These are phyloP conservation scores for Ustulina deusta DNA, from an alignment of 2,329 filamentous ascomycete genomes.

Conservation along the genomic window DNA sequence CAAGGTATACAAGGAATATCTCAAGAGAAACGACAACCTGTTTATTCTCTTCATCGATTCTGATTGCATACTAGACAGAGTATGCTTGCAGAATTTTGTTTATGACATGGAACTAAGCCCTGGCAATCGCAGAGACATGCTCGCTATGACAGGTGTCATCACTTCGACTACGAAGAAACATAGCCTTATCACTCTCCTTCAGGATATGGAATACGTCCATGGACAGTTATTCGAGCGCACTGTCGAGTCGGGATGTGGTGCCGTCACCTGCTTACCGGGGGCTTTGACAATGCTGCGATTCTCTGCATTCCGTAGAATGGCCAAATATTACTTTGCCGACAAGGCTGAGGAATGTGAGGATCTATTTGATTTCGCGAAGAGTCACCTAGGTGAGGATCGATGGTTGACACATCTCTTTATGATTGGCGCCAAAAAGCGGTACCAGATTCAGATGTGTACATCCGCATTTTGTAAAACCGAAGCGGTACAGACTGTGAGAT, in stretches of 20 bases:
- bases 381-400: conserved; percentile 92
- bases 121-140: conserved; percentile 89
- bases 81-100: conserved; percentile 96
- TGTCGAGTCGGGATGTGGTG: conserved; percentile 92
- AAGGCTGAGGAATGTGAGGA: conserved; percentile 96
- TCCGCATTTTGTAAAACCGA: conserved; percentile 99
- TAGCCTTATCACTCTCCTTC: conserved; percentile 88
- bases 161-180: conserved; percentile 92
- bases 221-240: conserved; percentile 96
- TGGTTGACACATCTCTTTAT: conserved; percentile 99
- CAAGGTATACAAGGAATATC: conserved; percentile 87
- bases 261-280: conserved; percentile 93
- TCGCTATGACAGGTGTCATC: conserved; percentile 98
- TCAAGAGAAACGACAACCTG: conserved; percentile 88
- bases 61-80: conserved; percentile 90
- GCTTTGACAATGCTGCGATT: conserved; percentile 96
- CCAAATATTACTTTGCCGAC: conserved; percentile 98
- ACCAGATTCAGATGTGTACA: conserved; percentile 98
- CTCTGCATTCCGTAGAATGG: conserved; percentile 95
- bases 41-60: conserved; percentile 98
- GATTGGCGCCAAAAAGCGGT: conserved; percentile 92
- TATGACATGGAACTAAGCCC: conserved; percentile 99
- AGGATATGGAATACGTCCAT: conserved; percentile 99
- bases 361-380: conserved; percentile 96
- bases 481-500: conserved; percentile 87